phyloP scores from a whole-genome alignment of 2,329 filamentous ascomycete genomes.

The Apiospora saccharicola region DNA sequence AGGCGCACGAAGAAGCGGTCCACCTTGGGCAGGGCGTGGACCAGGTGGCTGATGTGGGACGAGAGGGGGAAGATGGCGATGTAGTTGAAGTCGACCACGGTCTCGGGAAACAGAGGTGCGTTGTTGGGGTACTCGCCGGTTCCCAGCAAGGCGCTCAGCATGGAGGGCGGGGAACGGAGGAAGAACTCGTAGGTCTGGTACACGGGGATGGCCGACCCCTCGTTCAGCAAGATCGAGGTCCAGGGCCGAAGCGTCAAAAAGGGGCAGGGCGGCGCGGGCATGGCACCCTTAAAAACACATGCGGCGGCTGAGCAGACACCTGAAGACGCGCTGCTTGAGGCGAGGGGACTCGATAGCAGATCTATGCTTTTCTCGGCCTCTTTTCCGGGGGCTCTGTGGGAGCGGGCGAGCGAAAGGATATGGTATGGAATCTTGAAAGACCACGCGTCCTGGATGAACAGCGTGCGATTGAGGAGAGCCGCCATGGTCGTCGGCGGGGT shows the following conservation, averaged over 20 bases:
- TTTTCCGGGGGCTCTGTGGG: slow-evolving; percentile 27
- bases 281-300: slow-evolving; percentile 12
- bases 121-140: slow-evolving; percentile 48
- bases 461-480: slow-evolving; percentile 62
- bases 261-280: slow-evolving; percentile 38
- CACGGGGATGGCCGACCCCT: slow-evolving; percentile 75
- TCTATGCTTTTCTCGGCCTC: too few relatives aligned
- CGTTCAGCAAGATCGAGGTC: slow-evolving; percentile 73
- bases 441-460: slow-evolving; percentile 67
- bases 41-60: slow-evolving; percentile 62
- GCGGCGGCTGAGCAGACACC: slow-evolving; percentile 23
- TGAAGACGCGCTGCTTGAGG: slow-evolving; percentile 38
- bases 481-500: slow-evolving; percentile 70
- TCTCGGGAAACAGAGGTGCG: slow-evolving; percentile 46
- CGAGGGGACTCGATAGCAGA: not conserved
- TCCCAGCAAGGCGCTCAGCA: slow-evolving; percentile 61
- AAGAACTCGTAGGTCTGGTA: slow-evolving; percentile 79
- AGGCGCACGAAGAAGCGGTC: slow-evolving; percentile 63
- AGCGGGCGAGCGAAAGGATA: slow-evolving; percentile 58
- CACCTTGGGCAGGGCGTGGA: slow-evolving; percentile 57
- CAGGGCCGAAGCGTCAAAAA: slow-evolving; percentile 70
- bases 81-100: slow-evolving; percentile 62
- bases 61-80: slow-evolving; percentile 73
- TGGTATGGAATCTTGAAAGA: slow-evolving; percentile 70
- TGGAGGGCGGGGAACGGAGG: slow-evolving; percentile 67